phyloP scores from a whole-genome alignment of 2,329 filamentous ascomycete genomes.

The Calonectria pteridis region DNA sequence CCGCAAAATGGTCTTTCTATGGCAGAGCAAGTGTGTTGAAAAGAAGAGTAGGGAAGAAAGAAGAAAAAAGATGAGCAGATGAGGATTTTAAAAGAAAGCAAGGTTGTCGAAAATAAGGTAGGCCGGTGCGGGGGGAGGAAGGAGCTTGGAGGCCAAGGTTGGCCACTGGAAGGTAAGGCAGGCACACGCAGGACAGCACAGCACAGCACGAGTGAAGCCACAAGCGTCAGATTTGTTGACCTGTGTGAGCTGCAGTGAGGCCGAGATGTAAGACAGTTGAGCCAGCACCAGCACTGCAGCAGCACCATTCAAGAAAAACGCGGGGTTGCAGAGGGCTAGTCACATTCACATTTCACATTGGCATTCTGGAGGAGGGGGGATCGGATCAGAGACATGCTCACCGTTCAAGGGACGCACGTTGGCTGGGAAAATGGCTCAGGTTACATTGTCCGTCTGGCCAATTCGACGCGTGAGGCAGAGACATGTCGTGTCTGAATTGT shows the following conservation, averaged over 20 bases:
- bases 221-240: conserved; percentile 17
- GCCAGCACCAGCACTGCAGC: not conserved
- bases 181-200: not conserved
- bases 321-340: conserved; percentile 23
- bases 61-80: conserved; percentile 22
- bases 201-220: conserved; percentile 6
- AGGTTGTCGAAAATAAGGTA: conserved; percentile 19
- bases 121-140: conserved; percentile 15
- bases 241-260: conserved; percentile 16
- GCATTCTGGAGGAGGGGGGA: not conserved
- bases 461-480: conserved; percentile 9
- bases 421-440: conserved; percentile 24
- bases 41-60: conserved; percentile 25
- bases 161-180: not conserved
- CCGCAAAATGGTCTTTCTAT: not conserved
- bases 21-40: conserved; percentile 21
- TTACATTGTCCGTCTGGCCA: conserved; percentile 12
- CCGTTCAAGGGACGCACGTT: conserved; percentile 13
- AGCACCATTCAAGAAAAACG: conserved; percentile 18
- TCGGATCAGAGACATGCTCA: conserved; percentile 2
- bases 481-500: not conserved
- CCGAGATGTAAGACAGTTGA: conserved; percentile 33
- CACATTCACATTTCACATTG: conserved; percentile 28
- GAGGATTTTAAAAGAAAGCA: conserved; percentile 27
- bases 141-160: not conserved